These are phyloP conservation scores for Phytophthora megakarya DNA, from an alignment of 352 stramenopile genomes.

Conservation along the genomic window DNA sequence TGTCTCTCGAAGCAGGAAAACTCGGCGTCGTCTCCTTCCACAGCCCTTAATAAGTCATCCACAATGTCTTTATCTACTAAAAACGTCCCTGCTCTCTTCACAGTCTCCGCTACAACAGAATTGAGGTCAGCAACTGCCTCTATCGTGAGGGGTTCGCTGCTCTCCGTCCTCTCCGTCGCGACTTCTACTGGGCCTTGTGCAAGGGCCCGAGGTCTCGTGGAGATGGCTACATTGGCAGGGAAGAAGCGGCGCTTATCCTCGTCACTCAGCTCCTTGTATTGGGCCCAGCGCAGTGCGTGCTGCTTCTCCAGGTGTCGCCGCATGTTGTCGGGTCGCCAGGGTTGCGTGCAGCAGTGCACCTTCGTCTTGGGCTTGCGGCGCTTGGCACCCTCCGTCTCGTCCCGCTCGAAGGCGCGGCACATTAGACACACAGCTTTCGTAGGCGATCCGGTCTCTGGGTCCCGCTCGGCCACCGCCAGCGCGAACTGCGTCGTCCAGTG, in stretches of 20 bases:
- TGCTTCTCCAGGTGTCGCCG: constrained; percentile 36
- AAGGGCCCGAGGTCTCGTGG: not conserved
- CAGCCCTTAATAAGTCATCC: constrained; percentile 12
- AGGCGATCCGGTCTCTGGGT: constrained; percentile 8
- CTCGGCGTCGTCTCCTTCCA: not conserved
- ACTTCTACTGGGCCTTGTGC: not conserved
- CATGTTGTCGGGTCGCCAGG: constrained; percentile 42
- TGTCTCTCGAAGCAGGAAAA: constrained; percentile 17
- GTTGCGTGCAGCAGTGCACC: constrained; percentile 31
- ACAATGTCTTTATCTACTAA: constrained; percentile 26
- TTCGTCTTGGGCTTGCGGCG: constrained; percentile 32
- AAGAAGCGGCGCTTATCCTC: constrained; percentile 33
- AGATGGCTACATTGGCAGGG: constrained; percentile 15
- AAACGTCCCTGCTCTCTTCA: constrained; percentile 5
- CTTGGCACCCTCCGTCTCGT: constrained; percentile 27
- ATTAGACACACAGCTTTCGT: constrained; percentile 27
- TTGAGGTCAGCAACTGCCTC: constrained; percentile 3
- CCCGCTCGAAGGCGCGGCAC: constrained; percentile 26
- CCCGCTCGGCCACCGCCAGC: constrained; percentile 21
- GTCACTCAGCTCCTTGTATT: constrained; percentile 25
- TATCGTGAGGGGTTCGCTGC: not conserved
- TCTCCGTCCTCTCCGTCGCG: not conserved
- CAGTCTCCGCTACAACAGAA: not conserved
- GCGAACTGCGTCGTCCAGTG: constrained; percentile 29
- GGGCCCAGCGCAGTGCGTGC: constrained; percentile 22